A percentile compares a stretch with the other conserved stretches of the same genome.
These are phyloP conservation scores for Somion occarium DNA, from an alignment of 1,284 basidiomycete genomes.

Conservation along the genomic window DNA sequence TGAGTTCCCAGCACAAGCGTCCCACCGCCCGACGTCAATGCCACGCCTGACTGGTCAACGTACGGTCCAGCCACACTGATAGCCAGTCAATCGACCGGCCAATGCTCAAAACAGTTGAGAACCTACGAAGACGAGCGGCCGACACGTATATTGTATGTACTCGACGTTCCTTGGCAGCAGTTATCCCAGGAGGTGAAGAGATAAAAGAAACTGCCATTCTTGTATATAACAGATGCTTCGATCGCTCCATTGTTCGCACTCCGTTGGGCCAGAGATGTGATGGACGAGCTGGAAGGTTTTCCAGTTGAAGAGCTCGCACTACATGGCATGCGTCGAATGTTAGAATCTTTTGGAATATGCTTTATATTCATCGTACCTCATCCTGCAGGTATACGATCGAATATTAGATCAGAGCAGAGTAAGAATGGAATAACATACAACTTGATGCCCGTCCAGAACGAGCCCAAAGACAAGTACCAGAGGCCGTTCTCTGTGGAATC, in stretches of 20 bases:
- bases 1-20: conserved; percentile 47
- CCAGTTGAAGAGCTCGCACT: conserved; percentile 39
- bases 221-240: conserved; percentile 44
- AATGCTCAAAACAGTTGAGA: background rate
- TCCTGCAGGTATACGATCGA: background rate
- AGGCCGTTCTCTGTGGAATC: conserved; percentile 11
- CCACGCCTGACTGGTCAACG: conserved; percentile 42
- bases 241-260: conserved; percentile 38
- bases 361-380: background rate
- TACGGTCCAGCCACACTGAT: conserved; percentile 39
- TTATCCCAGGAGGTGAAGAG: conserved; percentile 55
- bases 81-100: no score
- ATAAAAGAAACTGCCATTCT: conserved; percentile 45
- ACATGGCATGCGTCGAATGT: no score
- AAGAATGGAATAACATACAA: conserved; percentile 23
- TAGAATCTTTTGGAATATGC: background rate
- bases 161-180: conserved; percentile 47
- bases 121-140: conserved; percentile 41
- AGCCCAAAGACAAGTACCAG: conserved; percentile 45
- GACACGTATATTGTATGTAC: conserved; percentile 58
- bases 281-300: conserved; percentile 30
- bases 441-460: conserved; percentile 50
- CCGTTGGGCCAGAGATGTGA: conserved; percentile 43
- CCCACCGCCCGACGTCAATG: conserved; percentile 46
- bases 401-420: background rate